Evolutionary conservation across 768 basidiomycete genomes (phyloP).

Genomic region (Russula sp.): DNA sequence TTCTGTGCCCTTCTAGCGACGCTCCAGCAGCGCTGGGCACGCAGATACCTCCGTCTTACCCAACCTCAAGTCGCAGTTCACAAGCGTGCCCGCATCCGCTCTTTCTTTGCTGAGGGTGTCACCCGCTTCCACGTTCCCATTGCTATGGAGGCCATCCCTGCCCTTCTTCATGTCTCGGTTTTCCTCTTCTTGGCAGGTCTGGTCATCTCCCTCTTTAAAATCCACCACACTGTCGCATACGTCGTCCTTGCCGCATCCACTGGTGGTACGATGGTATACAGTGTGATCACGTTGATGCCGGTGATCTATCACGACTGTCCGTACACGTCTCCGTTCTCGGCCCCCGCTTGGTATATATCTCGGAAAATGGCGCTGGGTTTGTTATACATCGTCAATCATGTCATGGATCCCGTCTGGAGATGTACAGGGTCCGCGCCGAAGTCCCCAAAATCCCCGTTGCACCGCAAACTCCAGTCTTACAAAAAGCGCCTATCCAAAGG

Average conservation of each 20-base stretch:
- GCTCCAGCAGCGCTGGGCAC: constrained; percentile 12
- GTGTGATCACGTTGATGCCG: constrained; percentile 7
- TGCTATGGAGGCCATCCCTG: constrained; percentile 5
- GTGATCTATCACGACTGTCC: background rate
- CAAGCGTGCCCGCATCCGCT: constrained; percentile 6
- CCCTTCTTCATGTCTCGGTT: constrained; percentile 8
- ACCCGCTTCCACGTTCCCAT: background rate
- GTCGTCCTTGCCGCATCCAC: background rate
- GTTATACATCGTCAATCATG: background rate
- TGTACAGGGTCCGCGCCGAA: background rate
- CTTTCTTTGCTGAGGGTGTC: constrained; percentile 7
- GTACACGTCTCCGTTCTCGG: constrained; percentile 6
- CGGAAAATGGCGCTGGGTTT: background rate
- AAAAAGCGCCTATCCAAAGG: background rate
- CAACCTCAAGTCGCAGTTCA: background rate
- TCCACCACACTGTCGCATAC: constrained; percentile 8
- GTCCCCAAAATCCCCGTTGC: background rate
- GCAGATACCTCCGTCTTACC: background rate
- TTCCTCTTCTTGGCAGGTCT: constrained; percentile 16
- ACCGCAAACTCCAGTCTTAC: background rate
- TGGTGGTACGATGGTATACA: background rate
- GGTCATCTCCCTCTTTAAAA: constrained; percentile 9
- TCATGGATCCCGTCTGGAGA: background rate
- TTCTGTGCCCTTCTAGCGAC: constrained; percentile 14
- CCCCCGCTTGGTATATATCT: background rate